Conservation (phyloP, 148 eudicot genomes). For the Rhododendron kiyosumense region DNA sequence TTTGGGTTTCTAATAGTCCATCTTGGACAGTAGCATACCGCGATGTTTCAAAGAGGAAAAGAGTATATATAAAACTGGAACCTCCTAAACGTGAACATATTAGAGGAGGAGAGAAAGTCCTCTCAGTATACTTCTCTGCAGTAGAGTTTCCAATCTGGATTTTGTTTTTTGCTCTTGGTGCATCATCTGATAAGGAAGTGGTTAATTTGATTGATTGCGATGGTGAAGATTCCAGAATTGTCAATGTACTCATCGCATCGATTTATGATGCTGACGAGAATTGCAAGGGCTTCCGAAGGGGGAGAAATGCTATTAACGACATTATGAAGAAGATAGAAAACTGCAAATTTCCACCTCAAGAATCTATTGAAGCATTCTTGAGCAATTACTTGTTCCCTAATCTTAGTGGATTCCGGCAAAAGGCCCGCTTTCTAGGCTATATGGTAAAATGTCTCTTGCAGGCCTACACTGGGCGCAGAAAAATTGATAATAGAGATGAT, state of each 20-base stretch:
- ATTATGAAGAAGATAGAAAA: conserved; percentile 34
- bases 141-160: conserved; percentile 84
- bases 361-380: conserved; percentile 53
- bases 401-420: conserved; percentile 43
- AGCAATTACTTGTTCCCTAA: conserved; percentile 50
- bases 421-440: conserved; percentile 86
- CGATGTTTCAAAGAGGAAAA: conserved; percentile 44
- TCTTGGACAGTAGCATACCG: conserved; percentile 70
- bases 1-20: conserved; percentile 66
- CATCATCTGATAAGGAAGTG: conserved; percentile 63
- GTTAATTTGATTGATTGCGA: conserved; percentile 61
- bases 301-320: conserved; percentile 36
- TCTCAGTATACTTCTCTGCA: conserved; percentile 46
- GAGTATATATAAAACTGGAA: conserved; percentile 69
- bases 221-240: conserved; percentile 47
- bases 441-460: conserved; percentile 80
- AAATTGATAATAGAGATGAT: conserved; percentile 82
- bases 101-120: conserved; percentile 49
- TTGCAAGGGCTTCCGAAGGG: conserved; percentile 55
- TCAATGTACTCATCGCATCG: conserved; percentile 74
- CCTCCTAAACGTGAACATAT: conserved; percentile 46
- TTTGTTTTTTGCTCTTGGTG: conserved; percentile 85
- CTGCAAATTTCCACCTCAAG: conserved; percentile 67
- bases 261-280: conserved; percentile 74
- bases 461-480: conserved; percentile 67